Percentiles rank a stretch among this genome's conserved stretches.
Conservation (phyloP, 441 rosid species). For the Erysimum cheiri region DNA sequence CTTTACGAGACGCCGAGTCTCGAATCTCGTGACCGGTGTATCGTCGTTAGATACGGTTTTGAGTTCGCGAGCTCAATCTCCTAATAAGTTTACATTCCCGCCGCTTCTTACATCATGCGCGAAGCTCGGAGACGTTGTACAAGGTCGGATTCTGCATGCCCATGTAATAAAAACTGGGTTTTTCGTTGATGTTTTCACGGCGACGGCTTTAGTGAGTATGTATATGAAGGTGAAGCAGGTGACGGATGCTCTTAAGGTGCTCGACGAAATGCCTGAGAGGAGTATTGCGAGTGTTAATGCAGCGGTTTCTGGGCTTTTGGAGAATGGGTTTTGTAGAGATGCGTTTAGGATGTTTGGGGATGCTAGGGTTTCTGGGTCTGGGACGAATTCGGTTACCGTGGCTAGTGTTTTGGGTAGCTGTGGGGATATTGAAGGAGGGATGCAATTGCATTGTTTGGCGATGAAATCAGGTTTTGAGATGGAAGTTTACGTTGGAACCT, state of each 20-base stretch:
- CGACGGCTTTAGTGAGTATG: constrained; percentile 52
- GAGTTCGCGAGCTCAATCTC: constrained; percentile 38
- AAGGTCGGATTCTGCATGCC: constrained; percentile 52
- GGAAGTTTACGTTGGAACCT: constrained; percentile 67
- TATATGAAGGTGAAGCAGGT: constrained; percentile 48
- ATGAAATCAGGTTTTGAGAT: constrained; percentile 57
- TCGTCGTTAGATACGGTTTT: constrained; percentile 48
- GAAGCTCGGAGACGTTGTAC: constrained; percentile 47
- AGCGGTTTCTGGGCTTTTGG: constrained; percentile 51
- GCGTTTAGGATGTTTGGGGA: constrained; percentile 52
- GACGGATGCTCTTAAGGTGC: constrained; percentile 48
- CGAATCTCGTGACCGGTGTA: constrained; percentile 48
- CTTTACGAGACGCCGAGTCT: constrained; percentile 42
- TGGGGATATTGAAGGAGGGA: constrained; percentile 43
- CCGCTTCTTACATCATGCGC: constrained; percentile 59
- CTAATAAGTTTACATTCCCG: constrained; percentile 58
- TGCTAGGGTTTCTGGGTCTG: constrained; percentile 33
- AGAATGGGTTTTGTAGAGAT: constrained; percentile 45
- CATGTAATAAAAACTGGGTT: constrained; percentile 52
- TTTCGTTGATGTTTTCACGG: constrained; percentile 44
- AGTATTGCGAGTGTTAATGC: constrained; percentile 51
- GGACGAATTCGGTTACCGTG: constrained; percentile 56
- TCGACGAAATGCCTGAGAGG: constrained; percentile 54
- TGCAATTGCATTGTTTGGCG: constrained; percentile 66
- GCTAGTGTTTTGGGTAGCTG: constrained; percentile 60